Conservation (phyloP, 495 filamentous ascomycete species). For the Hyaloscypha hepaticicola region DNA sequence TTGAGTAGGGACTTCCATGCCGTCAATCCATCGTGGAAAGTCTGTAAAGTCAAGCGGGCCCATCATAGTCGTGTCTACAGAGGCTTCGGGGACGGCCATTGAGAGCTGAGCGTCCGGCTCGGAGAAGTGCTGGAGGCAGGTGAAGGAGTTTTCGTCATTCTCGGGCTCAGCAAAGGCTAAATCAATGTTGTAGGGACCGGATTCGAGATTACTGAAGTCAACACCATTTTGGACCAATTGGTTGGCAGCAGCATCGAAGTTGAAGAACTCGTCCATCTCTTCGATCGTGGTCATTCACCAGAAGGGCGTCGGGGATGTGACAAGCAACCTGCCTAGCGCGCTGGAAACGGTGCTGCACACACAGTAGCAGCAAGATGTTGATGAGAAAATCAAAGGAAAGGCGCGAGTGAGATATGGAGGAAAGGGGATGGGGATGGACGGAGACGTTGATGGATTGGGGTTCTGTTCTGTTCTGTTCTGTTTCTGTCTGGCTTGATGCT, state of each 20-base stretch:
- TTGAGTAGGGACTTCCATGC: conserved; percentile 43
- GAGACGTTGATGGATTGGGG: not conserved
- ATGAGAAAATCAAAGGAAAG: conserved; percentile 15
- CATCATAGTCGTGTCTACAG: conserved; percentile 29
- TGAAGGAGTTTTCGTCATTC: conserved; percentile 26
- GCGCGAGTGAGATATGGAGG: conserved; percentile 7
- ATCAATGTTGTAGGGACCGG: conserved; percentile 40
- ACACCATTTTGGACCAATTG: conserved; percentile 41
- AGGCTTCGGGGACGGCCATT: conserved; percentile 7
- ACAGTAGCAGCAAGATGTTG: not conserved
- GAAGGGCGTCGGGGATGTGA: conserved; percentile 18
- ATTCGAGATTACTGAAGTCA: conserved; percentile 38
- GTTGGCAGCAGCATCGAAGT: conserved; percentile 52
- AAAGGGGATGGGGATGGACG: not conserved
- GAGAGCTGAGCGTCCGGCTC: conserved; percentile 33
- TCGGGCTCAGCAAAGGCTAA: conserved; percentile 39
- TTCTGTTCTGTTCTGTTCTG: not conserved
- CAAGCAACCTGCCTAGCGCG: not conserved
- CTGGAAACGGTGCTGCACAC: not conserved
- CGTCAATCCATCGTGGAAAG: conserved; percentile 39
- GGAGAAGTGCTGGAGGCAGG: conserved; percentile 33
- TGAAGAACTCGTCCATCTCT: conserved; percentile 49
- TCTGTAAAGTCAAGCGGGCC: conserved; percentile 33
- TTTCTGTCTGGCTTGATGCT: too few species aligned
- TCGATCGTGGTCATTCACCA: conserved; percentile 33